A percentile compares a stretch with the other conserved stretches of the same genome.
Evolutionary conservation across 495 filamentous ascomycete species (phyloP).

Genomic region (Neurospora sp.): DNA sequence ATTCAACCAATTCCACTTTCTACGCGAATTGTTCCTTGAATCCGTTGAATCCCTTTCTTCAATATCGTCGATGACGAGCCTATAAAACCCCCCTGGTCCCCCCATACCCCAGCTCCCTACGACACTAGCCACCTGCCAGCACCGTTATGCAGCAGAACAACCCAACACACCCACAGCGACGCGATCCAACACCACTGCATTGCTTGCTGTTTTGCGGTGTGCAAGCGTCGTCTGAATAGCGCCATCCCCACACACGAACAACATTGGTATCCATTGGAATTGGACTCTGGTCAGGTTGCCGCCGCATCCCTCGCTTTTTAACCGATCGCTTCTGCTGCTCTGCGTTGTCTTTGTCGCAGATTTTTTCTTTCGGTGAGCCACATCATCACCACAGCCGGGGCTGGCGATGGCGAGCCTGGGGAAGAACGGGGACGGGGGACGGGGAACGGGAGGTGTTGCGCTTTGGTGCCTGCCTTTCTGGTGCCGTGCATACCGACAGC

Average conservation of each 20-base stretch:
- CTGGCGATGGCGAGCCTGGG: background rate
- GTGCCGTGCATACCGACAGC: background rate
- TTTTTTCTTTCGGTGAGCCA: background rate
- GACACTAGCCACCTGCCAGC: background rate
- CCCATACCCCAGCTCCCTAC: background rate
- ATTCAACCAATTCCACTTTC: background rate
- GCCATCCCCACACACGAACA: background rate
- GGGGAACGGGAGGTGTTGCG: background rate
- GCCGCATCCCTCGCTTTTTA: background rate
- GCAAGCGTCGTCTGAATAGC: background rate
- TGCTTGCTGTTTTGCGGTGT: background rate
- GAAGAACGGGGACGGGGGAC: background rate
- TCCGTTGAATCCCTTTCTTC: background rate
- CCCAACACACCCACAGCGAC: background rate
- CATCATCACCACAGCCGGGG: background rate
- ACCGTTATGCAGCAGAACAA: background rate
- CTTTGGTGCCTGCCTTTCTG: background rate
- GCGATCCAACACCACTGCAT: background rate
- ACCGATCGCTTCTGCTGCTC: background rate
- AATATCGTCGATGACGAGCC: background rate
- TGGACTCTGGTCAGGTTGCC: background rate
- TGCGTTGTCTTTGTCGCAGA: background rate
- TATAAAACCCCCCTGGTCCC: background rate
- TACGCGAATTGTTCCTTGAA: background rate
- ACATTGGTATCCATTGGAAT: background rate